Base-by-base conservation (phyloP, 257 asterid genomes). In the Verbascum thapsus region DNA sequence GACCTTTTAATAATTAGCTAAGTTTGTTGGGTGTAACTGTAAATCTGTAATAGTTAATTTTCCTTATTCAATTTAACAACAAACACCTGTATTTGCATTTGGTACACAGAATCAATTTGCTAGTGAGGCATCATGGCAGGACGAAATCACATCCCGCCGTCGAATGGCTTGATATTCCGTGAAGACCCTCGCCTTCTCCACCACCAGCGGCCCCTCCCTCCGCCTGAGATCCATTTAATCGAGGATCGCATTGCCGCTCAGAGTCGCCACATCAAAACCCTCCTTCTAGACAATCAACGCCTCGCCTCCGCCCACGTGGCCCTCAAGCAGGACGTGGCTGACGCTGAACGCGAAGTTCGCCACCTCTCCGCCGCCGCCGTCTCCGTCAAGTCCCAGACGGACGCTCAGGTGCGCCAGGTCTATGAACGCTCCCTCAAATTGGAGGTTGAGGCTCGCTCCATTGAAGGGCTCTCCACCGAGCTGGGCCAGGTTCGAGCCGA, bases 201-300 rank as follows among this genome's bases (percentile, higher is more conserved):
- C 16, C 59, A 19, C 53, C 61, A 10, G 56, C 78, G 53, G 39
- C 61, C 40, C 61, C 64, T 67, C 63, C 58, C 76, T 32, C 62
- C 67, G 47, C 53, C 67, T 7, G 79, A 68, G 2, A 11, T 68
- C 69, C 83, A 56, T 32, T 30, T 74, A 39, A 58, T 80, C 8
- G 83, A 78, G 63, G 86, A 83, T 20, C 81, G 78, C 23, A 45
- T 84, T 71, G 83, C 80, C 41, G 80, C 74, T 67, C 96, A 76
- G 74, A 64, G 76, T 26, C 84, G 77, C 44, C 90, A 88, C 42
- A 83, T 92, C 70, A 78, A 87, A 72, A 52, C 68, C 53, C 88
- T 92, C 66, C 74, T 92, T 66, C 65, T 41, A 43, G 90, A 92
- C 83, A 92, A 89, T 76, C 97, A 78, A 58, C 90, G 87, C 8